Conservation (phyloP, 1,284 basidiomycete species). For the Ceratobasidium sp. region DNA sequence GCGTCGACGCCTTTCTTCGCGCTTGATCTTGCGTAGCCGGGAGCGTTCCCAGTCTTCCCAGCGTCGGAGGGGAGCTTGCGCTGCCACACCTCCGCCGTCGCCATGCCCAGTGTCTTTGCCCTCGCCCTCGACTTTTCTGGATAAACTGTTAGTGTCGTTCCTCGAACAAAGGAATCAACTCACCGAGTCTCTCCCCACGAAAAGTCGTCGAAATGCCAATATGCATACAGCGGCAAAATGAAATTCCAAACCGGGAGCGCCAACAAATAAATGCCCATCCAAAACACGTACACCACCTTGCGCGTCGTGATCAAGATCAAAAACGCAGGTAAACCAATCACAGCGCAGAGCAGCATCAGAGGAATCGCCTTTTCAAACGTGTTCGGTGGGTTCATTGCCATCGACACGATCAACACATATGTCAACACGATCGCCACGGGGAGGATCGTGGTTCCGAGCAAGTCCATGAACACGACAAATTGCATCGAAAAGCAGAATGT, state of each 20-base stretch:
- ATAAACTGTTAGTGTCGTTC: background rate
- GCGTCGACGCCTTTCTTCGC: conserved; percentile 85
- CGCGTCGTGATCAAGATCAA: conserved; percentile 94
- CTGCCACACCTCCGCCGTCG: conserved; percentile 69
- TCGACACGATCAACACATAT: conserved; percentile 86
- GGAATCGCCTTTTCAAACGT: conserved; percentile 95
- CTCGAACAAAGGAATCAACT: conserved; percentile 51
- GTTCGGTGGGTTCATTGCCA: conserved; percentile 83
- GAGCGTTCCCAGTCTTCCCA: conserved; percentile 99
- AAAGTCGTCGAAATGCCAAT: conserved; percentile 99
- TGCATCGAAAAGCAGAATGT: conserved; percentile 98
- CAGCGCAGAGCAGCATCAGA: conserved; percentile 86
- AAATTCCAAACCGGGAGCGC: conserved; percentile 98
- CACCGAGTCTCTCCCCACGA: conserved; percentile 98
- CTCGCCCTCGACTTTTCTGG: conserved; percentile 94
- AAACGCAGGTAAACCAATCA: conserved; percentile 92
- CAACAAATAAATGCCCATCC: conserved; percentile 96
- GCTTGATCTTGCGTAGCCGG: conserved; percentile 88
- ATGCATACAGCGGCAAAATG: conserved; percentile 91
- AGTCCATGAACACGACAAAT: conserved; percentile 98
- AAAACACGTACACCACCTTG: conserved; percentile 95
- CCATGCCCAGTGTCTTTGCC: conserved; percentile 80
- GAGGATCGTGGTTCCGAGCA: conserved; percentile 94
- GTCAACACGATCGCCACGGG: conserved; percentile 95
- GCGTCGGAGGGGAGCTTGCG: conserved; percentile 82